Evolutionary conservation across 768 basidiomycete species (phyloP).

Genomic region (Lentinula sp.): DNA sequence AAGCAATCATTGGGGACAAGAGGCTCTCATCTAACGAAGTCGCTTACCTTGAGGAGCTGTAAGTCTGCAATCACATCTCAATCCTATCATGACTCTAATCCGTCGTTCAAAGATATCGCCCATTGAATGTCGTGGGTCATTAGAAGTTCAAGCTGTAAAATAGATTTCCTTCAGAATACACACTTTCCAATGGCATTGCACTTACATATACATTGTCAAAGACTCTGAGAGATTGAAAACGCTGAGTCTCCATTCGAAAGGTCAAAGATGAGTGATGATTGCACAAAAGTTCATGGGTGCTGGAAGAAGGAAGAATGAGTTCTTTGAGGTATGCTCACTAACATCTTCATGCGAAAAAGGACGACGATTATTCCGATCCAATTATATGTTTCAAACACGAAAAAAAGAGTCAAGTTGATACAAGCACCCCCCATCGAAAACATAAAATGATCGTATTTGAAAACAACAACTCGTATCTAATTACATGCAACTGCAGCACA

Average conservation of each 20-base stretch:
- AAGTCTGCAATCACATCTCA: slow-evolving; percentile 25
- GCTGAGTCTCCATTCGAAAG: too few relatives aligned
- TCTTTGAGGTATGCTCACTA: too few relatives aligned
- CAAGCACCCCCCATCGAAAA: too few relatives aligned
- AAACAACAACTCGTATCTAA: neutral
- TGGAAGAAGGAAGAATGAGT: too few relatives aligned
- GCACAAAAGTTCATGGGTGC: too few relatives aligned
- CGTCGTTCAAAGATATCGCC: neutral
- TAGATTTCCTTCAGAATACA: neutral
- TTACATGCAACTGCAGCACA: neutral
- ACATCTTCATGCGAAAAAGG: too few relatives aligned
- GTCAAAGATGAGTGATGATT: too few relatives aligned
- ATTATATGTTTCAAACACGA: too few relatives aligned
- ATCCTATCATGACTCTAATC: slow-evolving; percentile 46
- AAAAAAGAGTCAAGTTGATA: too few relatives aligned
- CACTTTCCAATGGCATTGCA: neutral
- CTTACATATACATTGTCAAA: too few relatives aligned
- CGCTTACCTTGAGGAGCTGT: neutral
- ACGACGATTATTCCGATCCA: too few relatives aligned
- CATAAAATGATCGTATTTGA: neutral
- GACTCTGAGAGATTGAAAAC: too few relatives aligned
- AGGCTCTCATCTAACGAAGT: neutral
- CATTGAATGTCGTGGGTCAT: neutral
- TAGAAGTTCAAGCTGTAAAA: neutral
- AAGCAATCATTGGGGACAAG: neutral